Evolutionary conservation across 2,329 filamentous ascomycete species (phyloP), one percentile per base, ranked within the genome.

Genomic region (Alternaria dauci): DNA sequence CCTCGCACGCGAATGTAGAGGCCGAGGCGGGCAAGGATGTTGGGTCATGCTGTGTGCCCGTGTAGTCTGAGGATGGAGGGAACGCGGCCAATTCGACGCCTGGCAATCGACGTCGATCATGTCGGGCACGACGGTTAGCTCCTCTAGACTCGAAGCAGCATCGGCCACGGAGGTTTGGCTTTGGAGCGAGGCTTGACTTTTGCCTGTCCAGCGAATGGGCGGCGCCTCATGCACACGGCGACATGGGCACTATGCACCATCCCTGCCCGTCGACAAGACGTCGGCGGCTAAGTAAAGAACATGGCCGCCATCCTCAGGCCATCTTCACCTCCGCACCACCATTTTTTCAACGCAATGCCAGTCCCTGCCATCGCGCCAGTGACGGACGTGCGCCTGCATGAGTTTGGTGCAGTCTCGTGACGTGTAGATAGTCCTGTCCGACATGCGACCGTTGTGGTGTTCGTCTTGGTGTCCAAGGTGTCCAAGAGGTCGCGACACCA

Each of bases 111-210:
- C 52, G 63, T 56, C 55, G 63, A 68, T 62, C 47, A 60, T 60
- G 46, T 58, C 59, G 57, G 63, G 56, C 66, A 61, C 56, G 58
- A 48, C 51, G 55, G 44, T 34, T 48, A 46, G 53, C 42, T 28
- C 16, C 39, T 39, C 56, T 53, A 58, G 43, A 30, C 62, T 48
- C 23, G 34, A 60, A 51, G 23, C 50, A 59, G 62, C 20, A 20
- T 57, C 39, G 53, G 39, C 30, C 11, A 42, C 59, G 41, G 62
- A 63, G 56, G 63, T 55, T 62, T 63, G 63, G 64, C 64, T 4
- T 47, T 43, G 59, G 58, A 58, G 62, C 59, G 63, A 69, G 61
- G 63, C 67, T 70, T 69, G 66, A 62, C 26, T 55, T 39, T 41
- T 44, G 39, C 38, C 39, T 50, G 56, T 28, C 57, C 48, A 63